Percentiles rank a stretch among this genome's conserved stretches.
phyloP scores from a whole-genome alignment of 176 grass and related monocot genomes.

The Phyllostachys edulis region DNA sequence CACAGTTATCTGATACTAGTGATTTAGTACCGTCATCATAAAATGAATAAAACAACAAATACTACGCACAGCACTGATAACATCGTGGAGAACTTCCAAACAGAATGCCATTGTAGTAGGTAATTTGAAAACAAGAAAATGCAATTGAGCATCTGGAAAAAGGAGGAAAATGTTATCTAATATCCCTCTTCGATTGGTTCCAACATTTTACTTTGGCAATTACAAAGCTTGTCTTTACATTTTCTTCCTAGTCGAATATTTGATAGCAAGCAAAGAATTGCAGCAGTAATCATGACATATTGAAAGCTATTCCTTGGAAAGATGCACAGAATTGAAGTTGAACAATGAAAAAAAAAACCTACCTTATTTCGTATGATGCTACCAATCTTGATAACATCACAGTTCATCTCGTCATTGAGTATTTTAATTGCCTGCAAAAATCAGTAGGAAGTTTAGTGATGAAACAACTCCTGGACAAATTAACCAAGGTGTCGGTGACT shows the following conservation, averaged over 20 bases:
- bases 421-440: slow-evolving; percentile 81
- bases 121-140: not conserved
- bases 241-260: not conserved
- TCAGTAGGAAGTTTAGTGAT: not conserved
- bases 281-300: not conserved
- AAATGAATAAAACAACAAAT: slow-evolving; percentile 10
- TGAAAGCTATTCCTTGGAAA: not conserved
- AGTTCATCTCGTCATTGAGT: slow-evolving; percentile 93
- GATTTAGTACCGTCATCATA: not conserved
- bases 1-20: not conserved
- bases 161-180: not conserved
- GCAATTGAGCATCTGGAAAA: not conserved
- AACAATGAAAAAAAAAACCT: slow-evolving; percentile 10
- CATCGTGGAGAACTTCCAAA: not conserved
- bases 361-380: slow-evolving; percentile 88
- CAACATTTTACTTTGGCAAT: slow-evolving; percentile 1
- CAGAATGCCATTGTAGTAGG: not conserved
- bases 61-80: not conserved
- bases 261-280: not conserved
- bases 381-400: slow-evolving; percentile 95
- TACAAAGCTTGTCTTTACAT: not conserved
- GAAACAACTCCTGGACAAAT: not conserved
- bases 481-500: not conserved
- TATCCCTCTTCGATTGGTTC: too few species aligned
- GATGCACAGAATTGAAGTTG: not conserved